Evolutionary conservation across 805 yeast genomes (phyloP).

Genomic region (Brettanomyces sp.): DNA sequence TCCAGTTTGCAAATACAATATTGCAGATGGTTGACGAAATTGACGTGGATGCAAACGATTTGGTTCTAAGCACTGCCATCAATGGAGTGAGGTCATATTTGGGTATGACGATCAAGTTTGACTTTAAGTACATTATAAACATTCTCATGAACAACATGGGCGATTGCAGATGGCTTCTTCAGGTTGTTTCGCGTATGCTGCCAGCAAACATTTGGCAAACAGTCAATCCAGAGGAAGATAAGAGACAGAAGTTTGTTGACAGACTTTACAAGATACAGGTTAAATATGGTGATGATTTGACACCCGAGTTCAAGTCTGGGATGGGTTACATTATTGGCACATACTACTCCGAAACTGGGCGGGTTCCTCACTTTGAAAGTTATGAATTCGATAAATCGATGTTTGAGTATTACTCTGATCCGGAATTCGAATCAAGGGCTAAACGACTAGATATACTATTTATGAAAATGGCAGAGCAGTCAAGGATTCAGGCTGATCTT

Average conservation of each 20-base stretch:
- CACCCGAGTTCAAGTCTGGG: slow-evolving; percentile 19
- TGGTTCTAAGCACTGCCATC: no score
- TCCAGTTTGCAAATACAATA: no score
- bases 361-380: slow-evolving; percentile 7
- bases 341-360: slow-evolving; percentile 21
- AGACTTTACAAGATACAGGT: slow-evolving; percentile 12
- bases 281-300: slow-evolving; percentile 3
- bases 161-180: no score
- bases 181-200: no score
- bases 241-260: slow-evolving; percentile 6
- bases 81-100: no score
- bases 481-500: slow-evolving; percentile 9
- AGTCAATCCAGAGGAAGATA: no score
- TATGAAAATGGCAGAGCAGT: slow-evolving; percentile 13
- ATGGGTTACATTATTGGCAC: slow-evolving; percentile 23
- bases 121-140: background rate
- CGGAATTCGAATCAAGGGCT: slow-evolving; percentile 13
- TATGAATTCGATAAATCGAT: slow-evolving; percentile 12
- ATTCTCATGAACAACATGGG: no score
- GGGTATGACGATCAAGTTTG: no score
- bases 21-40: no score
- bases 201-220: no score
- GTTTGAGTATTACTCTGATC: slow-evolving; percentile 6
- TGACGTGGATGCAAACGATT: no score
- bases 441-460: slow-evolving; percentile 22